phyloP scores from a whole-genome alignment of 352 stramenopile species.

The Globisporangium takayamanum region DNA sequence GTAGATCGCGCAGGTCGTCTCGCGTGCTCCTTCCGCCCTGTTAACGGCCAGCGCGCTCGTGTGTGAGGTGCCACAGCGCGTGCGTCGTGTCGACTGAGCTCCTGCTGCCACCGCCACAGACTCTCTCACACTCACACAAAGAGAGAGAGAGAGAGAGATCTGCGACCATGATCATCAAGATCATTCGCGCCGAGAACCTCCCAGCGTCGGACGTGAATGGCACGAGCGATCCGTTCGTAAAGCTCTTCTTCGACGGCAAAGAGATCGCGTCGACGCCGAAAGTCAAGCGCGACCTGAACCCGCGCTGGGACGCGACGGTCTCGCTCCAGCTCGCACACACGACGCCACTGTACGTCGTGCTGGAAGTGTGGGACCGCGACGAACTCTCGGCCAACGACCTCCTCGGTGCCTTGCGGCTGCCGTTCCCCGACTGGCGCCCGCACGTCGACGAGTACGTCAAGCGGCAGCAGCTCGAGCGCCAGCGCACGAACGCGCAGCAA shows the following conservation, averaged over 20 bases:
- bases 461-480: slow-evolving; percentile 24
- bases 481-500: slow-evolving; percentile 18
- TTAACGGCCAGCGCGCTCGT: no score
- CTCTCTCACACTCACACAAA: neutral
- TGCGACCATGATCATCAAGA: slow-evolving; percentile 32
- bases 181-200: slow-evolving; percentile 72
- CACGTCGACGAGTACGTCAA: slow-evolving; percentile 38
- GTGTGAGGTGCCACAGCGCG: neutral
- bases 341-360: slow-evolving; percentile 51
- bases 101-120: neutral
- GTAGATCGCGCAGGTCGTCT: no score
- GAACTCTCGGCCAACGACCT: slow-evolving; percentile 64
- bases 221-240: slow-evolving; percentile 71
- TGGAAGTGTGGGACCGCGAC: slow-evolving; percentile 74
- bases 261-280: slow-evolving; percentile 63
- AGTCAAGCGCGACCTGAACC: slow-evolving; percentile 67
- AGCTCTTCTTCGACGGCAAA: slow-evolving; percentile 66
- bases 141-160: no score
- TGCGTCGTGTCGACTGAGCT: neutral
- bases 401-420: slow-evolving; percentile 56
- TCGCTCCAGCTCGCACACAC: slow-evolving; percentile 49
- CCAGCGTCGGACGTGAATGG: slow-evolving; percentile 49
- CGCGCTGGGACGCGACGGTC: slow-evolving; percentile 65
- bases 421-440: slow-evolving; percentile 60
- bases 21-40: no score